phyloP scores from a whole-genome alignment of 306 rosid genomes.

The Cucurbita pepo region DNA sequence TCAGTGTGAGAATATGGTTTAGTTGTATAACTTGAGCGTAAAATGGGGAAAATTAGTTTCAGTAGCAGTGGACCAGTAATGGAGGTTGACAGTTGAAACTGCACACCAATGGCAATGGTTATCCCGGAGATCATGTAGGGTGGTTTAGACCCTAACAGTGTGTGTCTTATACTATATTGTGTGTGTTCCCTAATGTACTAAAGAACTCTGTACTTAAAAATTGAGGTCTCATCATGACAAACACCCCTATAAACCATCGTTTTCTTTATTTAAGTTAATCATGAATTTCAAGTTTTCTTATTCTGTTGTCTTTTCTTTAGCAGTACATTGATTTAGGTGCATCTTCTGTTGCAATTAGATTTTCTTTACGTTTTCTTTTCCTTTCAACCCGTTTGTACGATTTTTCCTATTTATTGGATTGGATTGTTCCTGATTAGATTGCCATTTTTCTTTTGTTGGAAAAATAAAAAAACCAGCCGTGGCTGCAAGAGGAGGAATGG shows the following conservation, averaged over 20 bases:
- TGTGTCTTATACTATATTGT: background rate
- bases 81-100: background rate
- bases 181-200: background rate
- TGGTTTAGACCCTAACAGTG: background rate
- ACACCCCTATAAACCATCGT: background rate
- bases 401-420: background rate
- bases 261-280: background rate
- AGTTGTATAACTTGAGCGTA: background rate
- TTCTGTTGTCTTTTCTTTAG: background rate
- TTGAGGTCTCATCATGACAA: background rate
- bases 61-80: background rate
- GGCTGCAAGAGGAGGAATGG: constrained; percentile 71
- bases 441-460: constrained; percentile 8
- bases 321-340: background rate
- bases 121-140: background rate
- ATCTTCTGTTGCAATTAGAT: background rate
- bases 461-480: constrained; percentile 31
- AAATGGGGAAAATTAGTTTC: background rate
- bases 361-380: background rate
- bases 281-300: background rate
- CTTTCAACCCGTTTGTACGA: background rate
- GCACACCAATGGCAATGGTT: background rate
- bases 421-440: background rate
- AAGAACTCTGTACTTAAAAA: background rate
- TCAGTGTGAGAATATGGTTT: background rate